Percentiles rank a stretch among this genome's conserved stretches.
Conservation (phyloP, 2,329 filamentous ascomycete species). For the Botryosphaeria agaves region DNA sequence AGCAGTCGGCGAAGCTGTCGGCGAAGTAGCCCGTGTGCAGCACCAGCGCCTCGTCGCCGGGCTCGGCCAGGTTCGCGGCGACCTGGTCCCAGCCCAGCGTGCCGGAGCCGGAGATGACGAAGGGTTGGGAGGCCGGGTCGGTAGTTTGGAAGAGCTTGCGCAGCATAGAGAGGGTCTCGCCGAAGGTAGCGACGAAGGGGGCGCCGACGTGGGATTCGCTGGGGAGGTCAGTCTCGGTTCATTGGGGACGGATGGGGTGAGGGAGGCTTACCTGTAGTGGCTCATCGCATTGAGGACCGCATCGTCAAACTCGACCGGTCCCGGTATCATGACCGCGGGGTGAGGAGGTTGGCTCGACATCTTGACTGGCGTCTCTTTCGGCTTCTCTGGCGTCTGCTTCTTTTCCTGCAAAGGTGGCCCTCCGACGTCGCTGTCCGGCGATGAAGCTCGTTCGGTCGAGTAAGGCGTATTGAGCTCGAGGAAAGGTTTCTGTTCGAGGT, state of each 20-base stretch:
- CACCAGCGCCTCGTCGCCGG: slow-evolving; percentile 78
- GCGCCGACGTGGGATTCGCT: slow-evolving; percentile 90
- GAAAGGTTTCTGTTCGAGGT: slow-evolving; percentile 37
- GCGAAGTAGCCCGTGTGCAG: slow-evolving; percentile 96
- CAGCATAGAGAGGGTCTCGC: slow-evolving; percentile 73
- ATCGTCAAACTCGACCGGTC: slow-evolving; percentile 98
- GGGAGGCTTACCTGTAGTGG: slow-evolving; percentile 57
- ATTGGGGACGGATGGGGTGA: not conserved
- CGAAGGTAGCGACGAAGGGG: slow-evolving; percentile 77
- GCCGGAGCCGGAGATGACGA: slow-evolving; percentile 84
- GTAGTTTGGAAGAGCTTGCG: slow-evolving; percentile 90
- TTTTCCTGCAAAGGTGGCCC: slow-evolving; percentile 16
- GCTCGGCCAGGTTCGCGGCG: slow-evolving; percentile 80
- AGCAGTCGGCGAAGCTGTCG: slow-evolving; percentile 83
- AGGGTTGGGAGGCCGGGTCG: slow-evolving; percentile 68
- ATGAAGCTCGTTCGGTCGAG: slow-evolving; percentile 38
- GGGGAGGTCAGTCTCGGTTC: slow-evolving; percentile 3
- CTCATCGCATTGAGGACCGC: slow-evolving; percentile 87
- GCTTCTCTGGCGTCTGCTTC: slow-evolving; percentile 5
- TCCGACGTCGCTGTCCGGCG: slow-evolving; percentile 35
- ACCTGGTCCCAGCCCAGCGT: slow-evolving; percentile 96
- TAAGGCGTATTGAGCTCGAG: slow-evolving; percentile 46
- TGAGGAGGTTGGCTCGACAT: slow-evolving; percentile 44
- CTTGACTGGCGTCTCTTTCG: slow-evolving; percentile 12
- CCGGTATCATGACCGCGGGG: slow-evolving; percentile 78